Evolutionary conservation across 2,329 filamentous ascomycete genomes (phyloP).

Genomic region (Fusarium irregulare): DNA sequence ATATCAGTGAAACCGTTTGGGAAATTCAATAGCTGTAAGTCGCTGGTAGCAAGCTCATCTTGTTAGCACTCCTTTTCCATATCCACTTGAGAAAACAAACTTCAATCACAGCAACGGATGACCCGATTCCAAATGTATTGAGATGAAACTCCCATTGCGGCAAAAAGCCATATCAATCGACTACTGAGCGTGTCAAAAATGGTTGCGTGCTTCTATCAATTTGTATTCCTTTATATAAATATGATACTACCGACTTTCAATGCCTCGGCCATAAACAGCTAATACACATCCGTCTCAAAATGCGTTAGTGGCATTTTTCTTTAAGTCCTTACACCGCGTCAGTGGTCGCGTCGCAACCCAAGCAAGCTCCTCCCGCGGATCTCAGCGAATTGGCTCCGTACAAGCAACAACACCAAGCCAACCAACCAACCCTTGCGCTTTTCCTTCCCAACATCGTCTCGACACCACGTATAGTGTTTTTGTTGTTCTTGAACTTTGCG

Average conservation of each 20-base stretch:
- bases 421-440: constrained; percentile 34
- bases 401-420: constrained; percentile 26
- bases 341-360: constrained; percentile 41
- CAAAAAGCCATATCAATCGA: background rate
- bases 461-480: constrained; percentile 11
- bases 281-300: background rate
- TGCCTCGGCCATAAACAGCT: background rate
- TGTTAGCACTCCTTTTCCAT: background rate
- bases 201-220: background rate
- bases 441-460: constrained; percentile 28
- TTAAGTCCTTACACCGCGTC: constrained; percentile 9
- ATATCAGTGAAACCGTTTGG: background rate
- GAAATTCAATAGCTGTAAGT: background rate
- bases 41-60: background rate
- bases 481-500: constrained; percentile 20
- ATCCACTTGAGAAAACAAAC: background rate
- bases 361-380: constrained; percentile 30
- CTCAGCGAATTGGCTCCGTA: constrained; percentile 28
- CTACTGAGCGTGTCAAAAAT: background rate
- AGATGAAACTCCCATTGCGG: background rate
- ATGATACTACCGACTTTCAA: background rate
- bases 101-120: background rate
- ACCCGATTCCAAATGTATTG: background rate
- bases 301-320: constrained; percentile 19
- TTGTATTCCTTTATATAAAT: background rate